phyloP scores from a whole-genome alignment of 306 rosid species.

The Glycyrrhiza uralensis region DNA sequence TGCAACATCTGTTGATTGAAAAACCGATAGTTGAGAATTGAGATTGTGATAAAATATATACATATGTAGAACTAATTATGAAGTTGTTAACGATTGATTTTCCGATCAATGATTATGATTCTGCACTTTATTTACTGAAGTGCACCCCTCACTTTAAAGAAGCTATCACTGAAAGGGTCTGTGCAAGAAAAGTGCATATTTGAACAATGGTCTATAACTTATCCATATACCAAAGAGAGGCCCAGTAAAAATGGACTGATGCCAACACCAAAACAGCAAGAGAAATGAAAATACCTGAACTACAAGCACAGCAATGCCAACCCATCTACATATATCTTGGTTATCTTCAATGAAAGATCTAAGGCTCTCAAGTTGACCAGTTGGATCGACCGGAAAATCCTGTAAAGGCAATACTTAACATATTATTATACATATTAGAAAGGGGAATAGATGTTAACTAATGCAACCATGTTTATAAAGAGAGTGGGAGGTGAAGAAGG shows the following conservation, averaged over 20 bases:
- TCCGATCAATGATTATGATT: too few relatives aligned
- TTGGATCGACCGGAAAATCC: constrained; percentile 89
- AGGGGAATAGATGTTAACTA: constrained; percentile 6
- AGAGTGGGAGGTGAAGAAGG: neutral
- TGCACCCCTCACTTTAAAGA: too few relatives aligned
- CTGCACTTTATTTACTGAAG: too few relatives aligned
- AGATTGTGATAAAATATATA: too few relatives aligned
- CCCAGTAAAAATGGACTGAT: constrained; percentile 3
- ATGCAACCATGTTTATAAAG: neutral
- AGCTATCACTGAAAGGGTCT: too few relatives aligned
- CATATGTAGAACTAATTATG: too few relatives aligned
- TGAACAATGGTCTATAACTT: neutral
- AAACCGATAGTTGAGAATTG: too few relatives aligned
- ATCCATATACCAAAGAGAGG: neutral
- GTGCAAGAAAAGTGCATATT: too few relatives aligned
- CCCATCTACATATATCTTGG: constrained; percentile 71
- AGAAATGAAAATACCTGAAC: constrained; percentile 61
- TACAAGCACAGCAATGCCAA: constrained; percentile 57
- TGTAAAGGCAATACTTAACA: constrained; percentile 36
- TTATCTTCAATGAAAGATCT: constrained; percentile 65
- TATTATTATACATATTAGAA: neutral
- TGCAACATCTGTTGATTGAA: too few relatives aligned
- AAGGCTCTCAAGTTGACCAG: constrained; percentile 71
- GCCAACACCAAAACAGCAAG: constrained; percentile 13
- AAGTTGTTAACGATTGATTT: too few relatives aligned